A percentile compares a stretch with the other conserved stretches of the same genome.
These are phyloP conservation scores for Aspergillus cavernicola DNA, from an alignment of 495 filamentous ascomycete species.

Conservation along the genomic window DNA sequence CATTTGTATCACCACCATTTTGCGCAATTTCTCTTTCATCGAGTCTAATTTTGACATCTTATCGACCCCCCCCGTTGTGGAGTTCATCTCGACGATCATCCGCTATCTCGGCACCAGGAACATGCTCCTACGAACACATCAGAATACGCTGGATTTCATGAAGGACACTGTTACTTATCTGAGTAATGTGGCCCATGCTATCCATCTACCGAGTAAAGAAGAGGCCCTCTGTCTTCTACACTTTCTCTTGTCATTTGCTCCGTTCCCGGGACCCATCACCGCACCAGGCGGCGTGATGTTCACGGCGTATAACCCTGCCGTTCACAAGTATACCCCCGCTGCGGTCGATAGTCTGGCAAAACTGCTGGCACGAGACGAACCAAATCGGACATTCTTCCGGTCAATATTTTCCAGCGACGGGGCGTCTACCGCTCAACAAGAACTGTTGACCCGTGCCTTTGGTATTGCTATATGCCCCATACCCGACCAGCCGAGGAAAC, in stretches of 20 bases:
- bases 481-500: constrained; percentile 57
- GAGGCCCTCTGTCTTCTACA: constrained; percentile 84
- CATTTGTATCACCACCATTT: constrained; percentile 85
- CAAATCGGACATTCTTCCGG: constrained; percentile 79
- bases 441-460: constrained; percentile 85
- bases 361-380: constrained; percentile 87
- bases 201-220: constrained; percentile 82
- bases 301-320: constrained; percentile 67
- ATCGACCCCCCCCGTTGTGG: constrained; percentile 69
- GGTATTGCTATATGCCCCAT: constrained; percentile 81
- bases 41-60: constrained; percentile 70
- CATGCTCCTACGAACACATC: constrained; percentile 72
- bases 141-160: constrained; percentile 90
- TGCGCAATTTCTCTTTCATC: constrained; percentile 87
- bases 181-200: constrained; percentile 76
- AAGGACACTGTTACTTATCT: constrained; percentile 88
- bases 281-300: constrained; percentile 65
- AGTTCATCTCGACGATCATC: constrained; percentile 76
- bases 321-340: constrained; percentile 84
- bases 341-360: constrained; percentile 91
- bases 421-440: constrained; percentile 57
- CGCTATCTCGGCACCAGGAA: constrained; percentile 86
- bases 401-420: constrained; percentile 74
- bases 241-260: constrained; percentile 87
- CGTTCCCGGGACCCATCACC: constrained; percentile 54